These are phyloP conservation scores for Hura crepitans DNA, from an alignment of 441 rosid genomes.

Conservation along the genomic window DNA sequence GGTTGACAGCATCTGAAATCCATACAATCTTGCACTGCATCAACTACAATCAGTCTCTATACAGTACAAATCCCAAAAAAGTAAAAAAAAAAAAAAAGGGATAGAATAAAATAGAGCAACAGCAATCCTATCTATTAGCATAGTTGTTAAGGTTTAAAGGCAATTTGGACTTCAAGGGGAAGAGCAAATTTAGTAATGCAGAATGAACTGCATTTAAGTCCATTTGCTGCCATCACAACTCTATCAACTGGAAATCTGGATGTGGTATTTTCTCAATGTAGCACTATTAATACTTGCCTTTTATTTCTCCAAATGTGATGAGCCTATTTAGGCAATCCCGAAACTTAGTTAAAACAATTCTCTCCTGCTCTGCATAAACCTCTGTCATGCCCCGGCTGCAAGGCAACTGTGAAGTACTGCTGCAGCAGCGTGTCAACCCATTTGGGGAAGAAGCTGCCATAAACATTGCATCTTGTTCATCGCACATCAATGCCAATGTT, in stretches of 20 bases:
- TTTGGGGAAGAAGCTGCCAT: slow-evolving; percentile 61
- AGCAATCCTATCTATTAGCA: not conserved
- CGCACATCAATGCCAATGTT: slow-evolving; percentile 97
- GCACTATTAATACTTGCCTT: slow-evolving; percentile 74
- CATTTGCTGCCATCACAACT: too few relatives aligned
- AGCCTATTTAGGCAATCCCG: slow-evolving; percentile 87
- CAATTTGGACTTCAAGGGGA: not conserved
- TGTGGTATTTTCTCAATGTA: too few relatives aligned
- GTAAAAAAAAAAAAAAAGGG: too few relatives aligned
- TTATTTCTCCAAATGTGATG: slow-evolving; percentile 79
- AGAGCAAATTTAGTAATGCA: not conserved
- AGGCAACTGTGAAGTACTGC: slow-evolving; percentile 49
- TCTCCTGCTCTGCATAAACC: slow-evolving; percentile 79
- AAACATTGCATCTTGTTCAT: slow-evolving; percentile 68
- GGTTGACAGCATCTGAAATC: not conserved
- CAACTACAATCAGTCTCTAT: slow-evolving; percentile 2
- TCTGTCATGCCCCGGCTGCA: slow-evolving; percentile 57
- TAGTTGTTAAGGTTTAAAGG: not conserved
- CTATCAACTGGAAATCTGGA: too few relatives aligned
- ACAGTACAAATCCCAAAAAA: too few relatives aligned
- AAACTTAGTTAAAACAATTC: slow-evolving; percentile 62
- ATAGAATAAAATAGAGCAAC: too few relatives aligned
- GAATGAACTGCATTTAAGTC: not conserved
- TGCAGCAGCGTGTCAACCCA: slow-evolving; percentile 48
- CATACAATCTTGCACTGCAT: not conserved